A percentile compares a stretch with the other conserved stretches of the same genome.
phyloP scores from a whole-genome alignment of 257 asterid genomes.

The Solanum clarkiae region DNA sequence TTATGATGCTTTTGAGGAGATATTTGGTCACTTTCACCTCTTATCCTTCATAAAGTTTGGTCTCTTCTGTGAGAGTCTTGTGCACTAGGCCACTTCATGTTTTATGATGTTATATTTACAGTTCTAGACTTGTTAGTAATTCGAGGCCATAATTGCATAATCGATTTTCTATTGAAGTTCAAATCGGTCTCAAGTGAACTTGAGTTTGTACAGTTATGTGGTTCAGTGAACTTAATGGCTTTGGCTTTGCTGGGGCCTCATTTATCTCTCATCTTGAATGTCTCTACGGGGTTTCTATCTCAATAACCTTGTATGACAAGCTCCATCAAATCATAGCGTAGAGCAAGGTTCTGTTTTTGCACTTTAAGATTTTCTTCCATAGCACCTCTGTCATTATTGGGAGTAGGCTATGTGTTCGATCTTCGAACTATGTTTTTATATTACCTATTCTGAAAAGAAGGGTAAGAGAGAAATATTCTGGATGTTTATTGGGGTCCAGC shows the following conservation, averaged over 20 bases:
- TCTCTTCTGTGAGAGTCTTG: background rate
- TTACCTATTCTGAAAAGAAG: background rate
- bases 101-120: background rate
- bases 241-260: background rate
- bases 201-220: background rate
- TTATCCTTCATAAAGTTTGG: background rate
- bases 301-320: background rate
- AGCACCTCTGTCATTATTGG: background rate
- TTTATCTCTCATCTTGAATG: background rate
- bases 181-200: background rate
- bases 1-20: background rate
- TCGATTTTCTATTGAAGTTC: background rate
- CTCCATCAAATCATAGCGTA: background rate
- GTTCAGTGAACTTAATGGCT: background rate
- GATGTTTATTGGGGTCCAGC: background rate
- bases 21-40: background rate
- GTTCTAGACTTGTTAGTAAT: background rate
- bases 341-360: background rate
- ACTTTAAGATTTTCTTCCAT: background rate
- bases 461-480: background rate
- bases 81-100: background rate
- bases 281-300: background rate
- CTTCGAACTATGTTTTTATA: background rate
- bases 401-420: background rate
- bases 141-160: background rate